Conservation (phyloP, 2,329 filamentous ascomycete genomes). For the Apiospora kogelbergensis region DNA sequence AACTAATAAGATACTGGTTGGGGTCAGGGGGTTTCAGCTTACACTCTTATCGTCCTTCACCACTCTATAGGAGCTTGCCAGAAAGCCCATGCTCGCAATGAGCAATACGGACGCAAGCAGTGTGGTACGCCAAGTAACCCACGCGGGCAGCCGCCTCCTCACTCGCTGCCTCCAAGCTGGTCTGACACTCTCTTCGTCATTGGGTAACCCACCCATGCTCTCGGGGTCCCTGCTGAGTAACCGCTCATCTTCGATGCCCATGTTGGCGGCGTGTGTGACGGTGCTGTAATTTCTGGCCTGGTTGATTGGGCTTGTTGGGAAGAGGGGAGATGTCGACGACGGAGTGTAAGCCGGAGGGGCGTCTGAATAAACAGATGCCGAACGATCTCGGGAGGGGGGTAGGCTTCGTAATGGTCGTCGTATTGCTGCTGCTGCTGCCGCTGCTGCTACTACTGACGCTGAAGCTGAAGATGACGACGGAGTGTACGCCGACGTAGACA, state of each 20-base stretch:
- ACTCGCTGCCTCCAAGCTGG: constrained; percentile 24
- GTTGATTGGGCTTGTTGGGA: constrained; percentile 16
- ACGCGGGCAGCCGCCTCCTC: constrained; percentile 27
- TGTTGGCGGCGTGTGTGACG: constrained; percentile 35
- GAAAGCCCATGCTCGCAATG: constrained; percentile 29
- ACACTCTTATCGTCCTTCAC: constrained; percentile 21
- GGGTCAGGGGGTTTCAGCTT: background rate
- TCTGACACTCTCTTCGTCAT: constrained; percentile 24
- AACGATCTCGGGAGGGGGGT: constrained; percentile 19
- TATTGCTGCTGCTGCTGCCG: constrained; percentile 14
- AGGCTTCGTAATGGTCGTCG: constrained; percentile 20
- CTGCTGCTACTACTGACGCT: background rate
- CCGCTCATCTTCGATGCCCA: constrained; percentile 46
- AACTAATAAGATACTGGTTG: too few species aligned
- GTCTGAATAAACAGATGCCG: constrained; percentile 33
- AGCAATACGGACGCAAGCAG: constrained; percentile 31
- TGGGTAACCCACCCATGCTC: constrained; percentile 44
- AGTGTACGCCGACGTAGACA: constrained; percentile 15
- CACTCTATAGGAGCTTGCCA: constrained; percentile 27
- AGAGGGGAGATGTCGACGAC: constrained; percentile 26
- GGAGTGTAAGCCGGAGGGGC: constrained; percentile 54
- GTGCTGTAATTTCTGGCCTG: constrained; percentile 42
- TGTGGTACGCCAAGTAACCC: constrained; percentile 29
- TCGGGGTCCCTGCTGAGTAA: constrained; percentile 44
- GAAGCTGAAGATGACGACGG: constrained; percentile 9